These are phyloP conservation scores for Ustilago bromivora DNA, from an alignment of 1,284 basidiomycete species.

Conservation along the genomic window DNA sequence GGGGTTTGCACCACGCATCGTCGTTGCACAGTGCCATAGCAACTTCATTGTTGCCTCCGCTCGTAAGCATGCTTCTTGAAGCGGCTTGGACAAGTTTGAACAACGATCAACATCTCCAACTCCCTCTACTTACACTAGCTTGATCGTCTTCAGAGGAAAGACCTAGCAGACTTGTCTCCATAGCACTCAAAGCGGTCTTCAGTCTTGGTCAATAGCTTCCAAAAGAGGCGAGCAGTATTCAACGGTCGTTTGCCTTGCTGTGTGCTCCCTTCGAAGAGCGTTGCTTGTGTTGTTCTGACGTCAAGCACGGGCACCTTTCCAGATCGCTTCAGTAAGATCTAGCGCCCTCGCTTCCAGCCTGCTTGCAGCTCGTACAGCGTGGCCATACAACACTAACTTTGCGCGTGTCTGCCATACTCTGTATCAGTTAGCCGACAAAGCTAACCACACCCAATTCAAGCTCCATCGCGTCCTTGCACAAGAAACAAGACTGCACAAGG, in stretches of 20 bases:
- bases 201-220: too few relatives aligned
- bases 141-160: too few relatives aligned
- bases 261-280: not conserved
- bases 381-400: not conserved
- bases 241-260: not conserved
- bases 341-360: constrained; percentile 15
- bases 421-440: not conserved
- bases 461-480: not conserved
- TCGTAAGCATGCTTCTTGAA: not conserved
- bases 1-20: constrained; percentile 9
- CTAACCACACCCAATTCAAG: constrained; percentile 2
- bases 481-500: not conserved
- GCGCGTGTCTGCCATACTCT: not conserved
- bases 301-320: not conserved
- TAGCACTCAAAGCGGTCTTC: too few relatives aligned
- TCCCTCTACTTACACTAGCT: too few relatives aligned
- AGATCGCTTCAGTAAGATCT: constrained; percentile 7
- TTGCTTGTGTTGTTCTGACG: not conserved
- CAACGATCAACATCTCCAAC: too few relatives aligned
- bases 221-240: not conserved
- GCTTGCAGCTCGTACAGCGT: not conserved
- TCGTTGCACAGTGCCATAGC: not conserved
- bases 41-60: not conserved
- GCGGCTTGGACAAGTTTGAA: not conserved
- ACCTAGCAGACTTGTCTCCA: not conserved